phyloP scores from a whole-genome alignment of 2,329 filamentous ascomycete species.

The Colletotrichum sp. region DNA sequence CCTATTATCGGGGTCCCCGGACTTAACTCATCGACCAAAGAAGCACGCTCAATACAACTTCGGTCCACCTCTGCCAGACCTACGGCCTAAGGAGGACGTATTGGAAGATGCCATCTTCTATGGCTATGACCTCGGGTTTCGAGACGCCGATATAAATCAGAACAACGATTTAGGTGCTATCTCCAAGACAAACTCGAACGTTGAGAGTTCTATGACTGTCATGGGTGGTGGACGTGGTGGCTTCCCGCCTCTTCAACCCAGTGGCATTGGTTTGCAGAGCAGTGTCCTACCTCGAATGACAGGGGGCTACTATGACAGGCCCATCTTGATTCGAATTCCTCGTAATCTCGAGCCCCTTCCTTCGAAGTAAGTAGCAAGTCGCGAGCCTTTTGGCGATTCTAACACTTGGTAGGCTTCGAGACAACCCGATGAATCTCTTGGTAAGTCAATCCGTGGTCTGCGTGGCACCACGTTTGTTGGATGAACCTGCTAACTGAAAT shows the following conservation, averaged over 20 bases:
- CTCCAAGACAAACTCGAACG: conserved; percentile 33
- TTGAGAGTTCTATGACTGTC: background rate
- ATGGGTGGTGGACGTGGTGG: background rate
- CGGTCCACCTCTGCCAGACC: conserved; percentile 25
- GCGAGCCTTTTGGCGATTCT: conserved; percentile 17
- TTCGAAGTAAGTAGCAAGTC: conserved; percentile 34
- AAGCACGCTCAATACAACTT: conserved; percentile 24
- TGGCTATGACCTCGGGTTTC: conserved; percentile 73
- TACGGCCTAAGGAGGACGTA: background rate
- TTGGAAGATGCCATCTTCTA: conserved; percentile 56
- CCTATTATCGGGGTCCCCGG: conserved; percentile 60
- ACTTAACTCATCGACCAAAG: conserved; percentile 21
- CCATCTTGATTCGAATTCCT: conserved; percentile 65
- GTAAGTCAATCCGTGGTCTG: conserved; percentile 31
- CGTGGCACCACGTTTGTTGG: background rate
- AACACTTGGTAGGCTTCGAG: conserved; percentile 59
- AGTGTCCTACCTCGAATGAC: conserved; percentile 46
- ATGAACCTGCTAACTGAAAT: conserved; percentile 23
- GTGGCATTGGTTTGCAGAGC: background rate
- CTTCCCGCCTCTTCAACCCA: background rate
- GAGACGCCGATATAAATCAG: conserved; percentile 71
- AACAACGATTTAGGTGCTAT: conserved; percentile 77
- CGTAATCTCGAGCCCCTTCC: conserved; percentile 53
- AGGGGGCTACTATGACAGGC: conserved; percentile 72
- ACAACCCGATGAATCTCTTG: conserved; percentile 82